These are phyloP conservation scores for Coemansia javaensis DNA, from an alignment of 192 early-diverging fungal genomes.

Conservation along the genomic window DNA sequence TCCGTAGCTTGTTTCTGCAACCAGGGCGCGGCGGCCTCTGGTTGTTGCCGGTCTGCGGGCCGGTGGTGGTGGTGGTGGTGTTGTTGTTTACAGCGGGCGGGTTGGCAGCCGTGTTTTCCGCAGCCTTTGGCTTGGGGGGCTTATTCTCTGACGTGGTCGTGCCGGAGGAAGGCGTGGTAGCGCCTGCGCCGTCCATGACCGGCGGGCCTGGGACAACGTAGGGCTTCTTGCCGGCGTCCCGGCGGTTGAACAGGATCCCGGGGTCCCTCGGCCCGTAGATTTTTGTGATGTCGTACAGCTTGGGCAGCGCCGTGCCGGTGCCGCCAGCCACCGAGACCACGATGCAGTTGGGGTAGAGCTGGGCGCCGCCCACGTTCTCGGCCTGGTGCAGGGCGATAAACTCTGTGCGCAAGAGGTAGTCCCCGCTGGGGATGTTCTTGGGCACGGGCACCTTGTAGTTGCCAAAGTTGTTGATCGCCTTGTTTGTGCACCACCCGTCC, in stretches of 20 bases:
- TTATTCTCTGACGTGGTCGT: too few species aligned
- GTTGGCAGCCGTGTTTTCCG: too few species aligned
- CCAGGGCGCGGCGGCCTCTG: too few species aligned
- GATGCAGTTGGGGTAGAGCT: constrained; percentile 26
- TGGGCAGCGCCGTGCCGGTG: neutral
- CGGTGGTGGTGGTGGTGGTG: too few species aligned
- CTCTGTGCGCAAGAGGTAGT: constrained; percentile 27
- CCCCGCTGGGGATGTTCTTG: constrained; percentile 5
- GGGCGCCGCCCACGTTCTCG: constrained; percentile 2
- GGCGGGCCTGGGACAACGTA: constrained; percentile 18
- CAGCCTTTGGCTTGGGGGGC: too few species aligned
- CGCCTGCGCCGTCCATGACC: neutral
- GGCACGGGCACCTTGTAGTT: constrained; percentile 14
- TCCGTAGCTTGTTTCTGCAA: too few species aligned
- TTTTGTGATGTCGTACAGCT: constrained; percentile 8
- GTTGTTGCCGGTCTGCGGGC: too few species aligned
- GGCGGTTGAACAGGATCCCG: constrained; percentile 11
- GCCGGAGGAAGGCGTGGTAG: too few species aligned
- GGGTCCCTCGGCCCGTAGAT: constrained; percentile 9
- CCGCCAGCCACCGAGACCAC: constrained; percentile 6
- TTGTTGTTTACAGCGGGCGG: too few species aligned
- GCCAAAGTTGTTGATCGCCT: constrained; percentile 5
- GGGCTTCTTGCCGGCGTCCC: neutral
- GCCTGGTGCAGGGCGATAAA: constrained; percentile 19
- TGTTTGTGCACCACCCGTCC: constrained; percentile 22